A percentile compares a stretch with the other conserved stretches of the same genome.
Conservation (phyloP, 1,139 yeast species). For the Scheffersomyces segobiensis region DNA sequence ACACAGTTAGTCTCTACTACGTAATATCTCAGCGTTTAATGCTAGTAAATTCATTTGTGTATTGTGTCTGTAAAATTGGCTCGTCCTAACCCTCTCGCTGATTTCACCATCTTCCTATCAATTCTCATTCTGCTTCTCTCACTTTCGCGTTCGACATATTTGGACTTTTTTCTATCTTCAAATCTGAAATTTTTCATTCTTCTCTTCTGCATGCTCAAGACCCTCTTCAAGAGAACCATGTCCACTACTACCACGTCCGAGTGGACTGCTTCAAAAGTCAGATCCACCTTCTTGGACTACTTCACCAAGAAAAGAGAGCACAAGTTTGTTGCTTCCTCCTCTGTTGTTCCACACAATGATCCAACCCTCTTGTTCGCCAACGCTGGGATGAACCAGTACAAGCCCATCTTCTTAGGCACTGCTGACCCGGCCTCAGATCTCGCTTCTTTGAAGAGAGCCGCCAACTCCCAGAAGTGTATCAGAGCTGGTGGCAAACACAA, state of each 20-base stretch:
- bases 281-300: slow-evolving; percentile 81
- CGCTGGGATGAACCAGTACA: slow-evolving; percentile 99
- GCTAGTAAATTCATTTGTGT: background rate
- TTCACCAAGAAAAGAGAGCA: slow-evolving; percentile 68
- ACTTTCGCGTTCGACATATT: background rate
- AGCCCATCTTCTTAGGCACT: slow-evolving; percentile 94
- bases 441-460: slow-evolving; percentile 81
- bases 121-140: background rate
- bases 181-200: background rate
- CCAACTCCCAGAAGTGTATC: slow-evolving; percentile 95
- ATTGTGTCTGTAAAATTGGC: background rate
- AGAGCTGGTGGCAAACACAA: slow-evolving; percentile 99
- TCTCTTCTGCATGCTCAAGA: slow-evolving; percentile 9
- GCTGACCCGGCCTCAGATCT: slow-evolving; percentile 93
- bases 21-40: too few species aligned
- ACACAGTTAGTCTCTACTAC: too few species aligned
- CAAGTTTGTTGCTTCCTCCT: slow-evolving; percentile 84
- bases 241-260: slow-evolving; percentile 18
- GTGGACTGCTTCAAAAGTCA: slow-evolving; percentile 77
- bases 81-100: too few species aligned
- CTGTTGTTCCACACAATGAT: slow-evolving; percentile 96
- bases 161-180: background rate
- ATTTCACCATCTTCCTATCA: slow-evolving; percentile 1
- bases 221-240: slow-evolving; percentile 12
- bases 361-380: slow-evolving; percentile 94